Base-by-base conservation (phyloP, 1,284 basidiomycete genomes). In the Wallemia hederae region DNA sequence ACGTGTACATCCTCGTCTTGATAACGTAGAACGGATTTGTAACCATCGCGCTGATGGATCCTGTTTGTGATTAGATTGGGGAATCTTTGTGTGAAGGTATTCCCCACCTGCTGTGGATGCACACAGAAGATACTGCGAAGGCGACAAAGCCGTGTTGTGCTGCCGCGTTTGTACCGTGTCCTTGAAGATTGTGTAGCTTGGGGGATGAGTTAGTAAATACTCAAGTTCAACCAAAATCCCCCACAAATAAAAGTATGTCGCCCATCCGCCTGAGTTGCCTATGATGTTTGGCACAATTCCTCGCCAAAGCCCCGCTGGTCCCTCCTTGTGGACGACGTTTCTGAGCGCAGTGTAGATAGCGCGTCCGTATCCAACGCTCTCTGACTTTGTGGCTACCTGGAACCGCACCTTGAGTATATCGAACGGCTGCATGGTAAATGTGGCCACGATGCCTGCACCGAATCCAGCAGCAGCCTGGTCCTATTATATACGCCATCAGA, bases 1-100 rank as follows among this genome's bases (percentile, higher is more conserved):
- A 86, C 1, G 90, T 90, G 68, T 96, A 98, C 81, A 98, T 92
- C 62, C 92, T 80, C 5, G 96, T 92, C 74, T 96, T 89, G 63
- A 99, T 85, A 15, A 98, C 87, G 92, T 94, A 99, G 66, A 98
- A 82, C 0, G 94, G 94, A 71, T 99, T 99, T 7, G 94, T 98
- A 70, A 96, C 78, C 63, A 97, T 75, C 0, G 92, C 90, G 1
- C 91, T 96, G 28, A 83, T 80, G 5, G 90, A 85, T 71, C 88
- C 88, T 91, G 68, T 24, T 14, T 27, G 39, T 19, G 7, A 19
- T 33, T 33, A 33, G 34, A 33, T 34, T 59, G 39, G 29, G 58
- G 60, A 33, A 24, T 19, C 19, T 9, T n/a, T n/a, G 19, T 7
- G 19, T 9, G 31, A 33, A 7, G 31, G 7, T 33, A 69, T 84